Evolutionary conservation across 2,329 filamentous ascomycete species (phyloP), one percentile per base, ranked within the genome.

Genomic region (Cladorrhinum sp.): DNA sequence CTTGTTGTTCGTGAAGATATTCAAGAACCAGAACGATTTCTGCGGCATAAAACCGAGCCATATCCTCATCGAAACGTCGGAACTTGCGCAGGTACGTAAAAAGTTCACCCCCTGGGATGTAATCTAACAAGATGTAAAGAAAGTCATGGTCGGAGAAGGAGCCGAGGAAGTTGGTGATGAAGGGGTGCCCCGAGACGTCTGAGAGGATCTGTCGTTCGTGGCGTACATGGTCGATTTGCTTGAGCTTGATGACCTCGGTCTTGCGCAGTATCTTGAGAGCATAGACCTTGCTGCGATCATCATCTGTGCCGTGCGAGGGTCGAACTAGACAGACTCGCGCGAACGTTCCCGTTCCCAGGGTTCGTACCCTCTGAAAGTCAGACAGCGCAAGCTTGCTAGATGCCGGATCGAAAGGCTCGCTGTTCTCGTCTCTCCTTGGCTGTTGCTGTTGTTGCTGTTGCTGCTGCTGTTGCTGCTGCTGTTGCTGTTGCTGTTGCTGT

Each of bases 191-290:
- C 51, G 88, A 86, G 52, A 93, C 88, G 65, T 90, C 87, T 69
- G 86, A 84, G 55, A 95, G 85, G 67, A 93, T 88, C 64, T 86
- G 84, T 68, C 90, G 88, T 79, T 95, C 91, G 75, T 93, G 90
- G 63, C 89, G 88, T 58, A 93, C 90, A 74, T 95, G 91, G 75
- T 93, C 90, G 67, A 93, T 87, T 72, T 95, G 91, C 79, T 93
- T 93, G 60, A 93, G 82, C 65, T 88, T 88, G 73, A 95, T 89
- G 50, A 95, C 88, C 69, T 88, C 82, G 58, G 84, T 81, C 71
- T 88, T 88, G 64, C 89, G 85, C 65, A 93, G 75, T 59, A 92
- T 91, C 80, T 93, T 93, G 69, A 93, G 81, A 50, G 90, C 90
- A 74, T 88, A 93, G n/a, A 93, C 88, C 67, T 86, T 83, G 70